These are phyloP conservation scores for Fimicolochytrium jonesii DNA, from an alignment of 192 early-diverging fungal genomes.

Conservation along the genomic window DNA sequence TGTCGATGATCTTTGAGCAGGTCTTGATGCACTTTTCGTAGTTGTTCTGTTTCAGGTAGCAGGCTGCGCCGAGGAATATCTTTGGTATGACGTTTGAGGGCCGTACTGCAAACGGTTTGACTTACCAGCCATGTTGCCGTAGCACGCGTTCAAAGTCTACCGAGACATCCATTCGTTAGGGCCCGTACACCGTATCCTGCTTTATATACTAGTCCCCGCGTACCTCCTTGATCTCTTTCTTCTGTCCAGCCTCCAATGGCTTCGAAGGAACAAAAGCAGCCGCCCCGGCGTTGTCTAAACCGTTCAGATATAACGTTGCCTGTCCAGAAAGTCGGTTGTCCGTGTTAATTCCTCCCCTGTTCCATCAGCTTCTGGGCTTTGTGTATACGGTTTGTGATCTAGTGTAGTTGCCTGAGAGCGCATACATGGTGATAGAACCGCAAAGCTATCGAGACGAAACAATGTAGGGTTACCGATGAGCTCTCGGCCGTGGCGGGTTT, in stretches of 20 bases:
- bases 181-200: not conserved
- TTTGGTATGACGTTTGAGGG: not conserved
- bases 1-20: constrained; percentile 34
- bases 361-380: not conserved
- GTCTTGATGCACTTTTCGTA: constrained; percentile 24
- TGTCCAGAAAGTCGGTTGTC: too few relatives aligned
- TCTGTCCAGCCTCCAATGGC: constrained; percentile 18
- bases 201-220: not conserved
- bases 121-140: constrained; percentile 44
- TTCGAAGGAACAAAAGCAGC: constrained; percentile 21
- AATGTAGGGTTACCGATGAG: not conserved
- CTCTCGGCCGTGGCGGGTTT: constrained; percentile 3
- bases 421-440: constrained; percentile 23
- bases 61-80: constrained; percentile 22
- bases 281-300: constrained; percentile 33
- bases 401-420: too few relatives aligned
- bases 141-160: constrained; percentile 37
- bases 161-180: not conserved
- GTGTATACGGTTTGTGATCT: not conserved
- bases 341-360: not conserved
- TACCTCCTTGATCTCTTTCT: constrained; percentile 35
- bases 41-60: constrained; percentile 31
- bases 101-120: too few relatives aligned
- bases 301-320: constrained; percentile 34
- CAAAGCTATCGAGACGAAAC: constrained; percentile 14